Conservation (phyloP, 2,329 filamentous ascomycete species). For the Scedosporium dehoogii region DNA sequence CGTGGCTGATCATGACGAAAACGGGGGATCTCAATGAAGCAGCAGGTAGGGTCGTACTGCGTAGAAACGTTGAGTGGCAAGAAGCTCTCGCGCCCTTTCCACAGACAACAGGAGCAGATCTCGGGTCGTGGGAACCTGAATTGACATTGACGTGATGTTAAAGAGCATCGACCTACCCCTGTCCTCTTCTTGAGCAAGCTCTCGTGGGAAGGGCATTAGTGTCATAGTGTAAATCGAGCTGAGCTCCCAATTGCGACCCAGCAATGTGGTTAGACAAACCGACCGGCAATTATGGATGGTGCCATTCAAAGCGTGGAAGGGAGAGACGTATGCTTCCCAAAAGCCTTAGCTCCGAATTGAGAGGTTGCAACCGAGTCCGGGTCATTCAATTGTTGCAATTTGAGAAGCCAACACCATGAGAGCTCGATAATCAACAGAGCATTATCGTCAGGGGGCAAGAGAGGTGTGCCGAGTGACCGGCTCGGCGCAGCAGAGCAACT, state of each 20-base stretch:
- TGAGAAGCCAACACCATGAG: no score
- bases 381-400: not conserved
- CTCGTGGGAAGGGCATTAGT: not conserved
- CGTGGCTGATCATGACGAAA: constrained; percentile 2
- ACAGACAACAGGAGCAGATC: no score
- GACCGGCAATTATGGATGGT: not conserved
- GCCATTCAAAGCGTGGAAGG: not conserved
- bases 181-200: not conserved
- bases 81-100: not conserved
- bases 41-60: no score
- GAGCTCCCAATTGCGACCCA: not conserved
- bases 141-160: no score
- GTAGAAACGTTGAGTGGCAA: not conserved
- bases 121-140: no score
- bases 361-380: not conserved
- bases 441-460: not conserved
- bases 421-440: not conserved
- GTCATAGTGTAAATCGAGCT: not conserved
- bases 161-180: not conserved
- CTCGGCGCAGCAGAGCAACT: not conserved
- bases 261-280: not conserved
- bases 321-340: not conserved
- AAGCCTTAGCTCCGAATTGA: not conserved
- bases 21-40: not conserved
- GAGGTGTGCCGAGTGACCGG: constrained; percentile 4